Evolutionary conservation across 23 red algal genomes (phyloP), one percentile per base, ranked within the genome.

Genomic region (Gracilaria domingensis): DNA sequence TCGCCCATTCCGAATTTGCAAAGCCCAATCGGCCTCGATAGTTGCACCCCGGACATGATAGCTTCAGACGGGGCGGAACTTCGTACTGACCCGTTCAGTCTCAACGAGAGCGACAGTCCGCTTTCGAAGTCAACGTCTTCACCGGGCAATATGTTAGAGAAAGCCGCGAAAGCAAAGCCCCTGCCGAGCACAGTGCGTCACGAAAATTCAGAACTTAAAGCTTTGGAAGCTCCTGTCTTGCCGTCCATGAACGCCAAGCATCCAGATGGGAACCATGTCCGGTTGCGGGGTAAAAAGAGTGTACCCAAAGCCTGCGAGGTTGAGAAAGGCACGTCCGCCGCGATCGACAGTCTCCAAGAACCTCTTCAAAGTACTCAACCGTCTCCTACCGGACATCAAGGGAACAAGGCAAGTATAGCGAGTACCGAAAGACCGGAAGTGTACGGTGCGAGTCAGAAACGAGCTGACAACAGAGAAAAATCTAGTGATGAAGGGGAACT

Each of bases 131-230:
- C 67, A 20, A 73, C 67, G 6, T 73, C 67, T 14, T 73, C 67
- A 40, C 67, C 67, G 14, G 67, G 20, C 67, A 73, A 73, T 21
- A 73, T 73, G 67, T 29, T 73, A 23, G 67, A 73, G 38, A 73
- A 40, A 44, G 67, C 67, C 44, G 67, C 67, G 12, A 73, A 29
- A 17, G 67, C 67, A 40, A 44, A 37, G 7, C 67, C 67, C 8
- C 28, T 73, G 44, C 38, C 67, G 34, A 44, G 34, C 28, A 29
- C 67, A 23, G 67, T 73, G 35, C 38, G 20, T 73, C 33, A 44
- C 21, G 35, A 2, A 44, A 21, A 44, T 24, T 42, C 67, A 29
- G 38, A 73, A 8, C 23, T 73, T 23, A 73, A 44, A 40, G 17
- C 20, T 37, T 40, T 44, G 35, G 38, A 37, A 73, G 34, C 67